phyloP scores from a whole-genome alignment of 2,329 filamentous ascomycete genomes.

The Elsinoe perseae region DNA sequence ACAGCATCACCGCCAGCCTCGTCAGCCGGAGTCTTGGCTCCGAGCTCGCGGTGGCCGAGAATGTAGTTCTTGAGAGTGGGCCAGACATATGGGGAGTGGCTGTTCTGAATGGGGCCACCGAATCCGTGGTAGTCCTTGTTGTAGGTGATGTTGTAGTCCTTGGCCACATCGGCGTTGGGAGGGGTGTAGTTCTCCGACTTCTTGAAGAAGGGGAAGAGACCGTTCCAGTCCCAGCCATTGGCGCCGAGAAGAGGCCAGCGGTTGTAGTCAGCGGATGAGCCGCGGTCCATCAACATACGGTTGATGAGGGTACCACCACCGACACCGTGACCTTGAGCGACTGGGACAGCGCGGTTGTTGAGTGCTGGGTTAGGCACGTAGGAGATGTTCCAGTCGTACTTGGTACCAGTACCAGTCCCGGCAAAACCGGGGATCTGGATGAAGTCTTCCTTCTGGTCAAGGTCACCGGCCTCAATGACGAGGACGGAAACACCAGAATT shows the following conservation, averaged over 20 bases:
- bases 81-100: conserved; percentile 30
- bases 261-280: conserved; percentile 38
- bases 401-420: conserved; percentile 4
- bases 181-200: conserved; percentile 34
- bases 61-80: conserved; percentile 32
- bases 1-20: conserved; percentile 32
- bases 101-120: conserved; percentile 31
- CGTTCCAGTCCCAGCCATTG: conserved; percentile 39
- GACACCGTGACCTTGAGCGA: conserved; percentile 25
- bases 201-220: conserved; percentile 39
- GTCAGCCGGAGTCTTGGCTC: conserved; percentile 31
- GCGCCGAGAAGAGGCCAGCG: conserved; percentile 41
- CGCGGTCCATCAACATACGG: conserved; percentile 7
- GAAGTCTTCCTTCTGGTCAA: conserved; percentile 20
- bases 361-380: background rate
- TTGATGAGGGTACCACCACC: conserved; percentile 32
- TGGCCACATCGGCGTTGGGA: conserved; percentile 25
- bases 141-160: conserved; percentile 27
- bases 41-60: conserved; percentile 29
- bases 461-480: conserved; percentile 28
- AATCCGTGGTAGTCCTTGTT: conserved; percentile 31
- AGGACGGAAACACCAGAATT: conserved; percentile 21
- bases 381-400: conserved; percentile 20
- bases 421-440: conserved; percentile 20
- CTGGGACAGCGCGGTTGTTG: conserved; percentile 2